These are phyloP conservation scores for Prunus mira DNA, from an alignment of 306 rosid species.

Conservation along the genomic window DNA sequence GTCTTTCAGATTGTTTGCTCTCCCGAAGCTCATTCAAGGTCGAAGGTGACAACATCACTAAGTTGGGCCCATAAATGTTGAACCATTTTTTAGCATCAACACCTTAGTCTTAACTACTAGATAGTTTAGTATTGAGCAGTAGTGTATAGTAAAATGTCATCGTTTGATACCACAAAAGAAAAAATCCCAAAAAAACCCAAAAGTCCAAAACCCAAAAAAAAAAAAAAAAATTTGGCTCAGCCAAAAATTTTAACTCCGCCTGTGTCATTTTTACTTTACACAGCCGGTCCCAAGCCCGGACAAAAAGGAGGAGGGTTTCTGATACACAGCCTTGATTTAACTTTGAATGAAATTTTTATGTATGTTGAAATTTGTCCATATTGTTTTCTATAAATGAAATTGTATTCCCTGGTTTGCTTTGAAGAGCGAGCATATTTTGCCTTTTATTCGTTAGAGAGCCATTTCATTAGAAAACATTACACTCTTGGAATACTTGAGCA, in stretches of 20 bases:
- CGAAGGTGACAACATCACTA: too few relatives aligned
- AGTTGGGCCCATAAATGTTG: too few relatives aligned
- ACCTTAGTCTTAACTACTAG: background rate
- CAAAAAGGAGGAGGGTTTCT: constrained; percentile 20
- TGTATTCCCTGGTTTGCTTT: background rate
- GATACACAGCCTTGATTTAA: background rate
- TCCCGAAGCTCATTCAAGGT: too few relatives aligned
- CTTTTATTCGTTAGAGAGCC: too few relatives aligned
- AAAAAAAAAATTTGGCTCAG: background rate
- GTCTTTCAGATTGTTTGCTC: too few relatives aligned
- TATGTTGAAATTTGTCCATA: too few relatives aligned
- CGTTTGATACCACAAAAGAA: background rate
- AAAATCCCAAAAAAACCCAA: background rate
- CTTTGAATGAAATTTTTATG: background rate
- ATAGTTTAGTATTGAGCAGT: background rate
- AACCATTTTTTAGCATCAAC: background rate
- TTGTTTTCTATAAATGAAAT: too few relatives aligned
- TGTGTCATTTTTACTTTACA: constrained; percentile 16
- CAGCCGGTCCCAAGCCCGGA: constrained; percentile 39
- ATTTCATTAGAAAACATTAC: too few relatives aligned
- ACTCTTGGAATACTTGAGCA: too few relatives aligned
- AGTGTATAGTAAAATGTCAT: background rate
- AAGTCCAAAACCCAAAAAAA: background rate
- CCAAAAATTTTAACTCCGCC: constrained; percentile 21
- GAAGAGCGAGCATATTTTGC: too few relatives aligned